These are phyloP conservation scores for Leptosphaerulina australis DNA, from an alignment of 2,329 filamentous ascomycete genomes.

Conservation along the genomic window DNA sequence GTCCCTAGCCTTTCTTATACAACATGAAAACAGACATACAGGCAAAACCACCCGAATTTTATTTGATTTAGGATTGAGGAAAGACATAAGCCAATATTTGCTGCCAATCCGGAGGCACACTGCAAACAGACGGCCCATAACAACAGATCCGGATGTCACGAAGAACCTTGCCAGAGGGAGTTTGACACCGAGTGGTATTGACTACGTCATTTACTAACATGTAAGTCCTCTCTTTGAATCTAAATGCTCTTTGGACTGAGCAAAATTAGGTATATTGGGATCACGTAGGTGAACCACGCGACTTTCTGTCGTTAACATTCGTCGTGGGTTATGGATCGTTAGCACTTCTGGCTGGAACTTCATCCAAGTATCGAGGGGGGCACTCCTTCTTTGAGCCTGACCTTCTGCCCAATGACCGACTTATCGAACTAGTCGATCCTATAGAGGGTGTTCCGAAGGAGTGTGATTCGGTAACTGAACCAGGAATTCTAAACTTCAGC, in stretches of 20 bases:
- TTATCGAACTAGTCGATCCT: constrained; percentile 53
- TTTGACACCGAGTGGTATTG: constrained; percentile 47
- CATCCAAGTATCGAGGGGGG: constrained; percentile 31
- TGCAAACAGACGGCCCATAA: constrained; percentile 53
- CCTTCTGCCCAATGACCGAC: constrained; percentile 51
- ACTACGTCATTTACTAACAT: constrained; percentile 52
- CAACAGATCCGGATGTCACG: constrained; percentile 49
- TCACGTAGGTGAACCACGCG: constrained; percentile 50
- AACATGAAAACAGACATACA: constrained; percentile 47
- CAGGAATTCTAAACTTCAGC: constrained; percentile 20
- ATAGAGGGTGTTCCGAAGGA: constrained; percentile 7
- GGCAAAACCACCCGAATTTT: constrained; percentile 51
- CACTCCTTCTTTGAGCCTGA: constrained; percentile 54
- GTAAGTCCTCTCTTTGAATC: constrained; percentile 28
- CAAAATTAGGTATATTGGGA: constrained; percentile 49
- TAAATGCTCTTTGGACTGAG: not conserved
- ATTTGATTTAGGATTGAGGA: constrained; percentile 62
- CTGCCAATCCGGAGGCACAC: constrained; percentile 55
- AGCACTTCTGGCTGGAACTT: constrained; percentile 31
- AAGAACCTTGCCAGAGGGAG: constrained; percentile 47
- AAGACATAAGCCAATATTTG: constrained; percentile 54
- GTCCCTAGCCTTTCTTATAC: constrained; percentile 61
- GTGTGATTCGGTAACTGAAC: not conserved
- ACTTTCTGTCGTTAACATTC: constrained; percentile 49
- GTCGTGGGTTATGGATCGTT: constrained; percentile 47